Base-by-base conservation (phyloP, 768 basidiomycete species). In the Cystofilobasidium macerans region DNA sequence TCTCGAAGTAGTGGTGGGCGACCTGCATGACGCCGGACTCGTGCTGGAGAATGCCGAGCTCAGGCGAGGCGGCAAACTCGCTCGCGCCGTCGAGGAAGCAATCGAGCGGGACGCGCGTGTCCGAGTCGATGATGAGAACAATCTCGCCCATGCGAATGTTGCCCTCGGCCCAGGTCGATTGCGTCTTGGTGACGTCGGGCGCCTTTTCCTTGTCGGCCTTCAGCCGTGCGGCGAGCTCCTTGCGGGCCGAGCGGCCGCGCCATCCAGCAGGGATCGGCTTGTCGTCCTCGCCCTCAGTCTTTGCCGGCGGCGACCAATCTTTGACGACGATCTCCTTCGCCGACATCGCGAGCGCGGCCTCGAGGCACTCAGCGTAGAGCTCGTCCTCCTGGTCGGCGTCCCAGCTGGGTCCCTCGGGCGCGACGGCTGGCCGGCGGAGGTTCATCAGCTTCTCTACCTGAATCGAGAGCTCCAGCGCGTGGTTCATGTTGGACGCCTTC, bases 401-500 rank as follows among this genome's bases (percentile, higher is more conserved):
- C 26, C 85, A 86, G 59, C 81, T 82, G 64, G 80, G 79, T 56
- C 76, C 71, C 76, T 69, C 69, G 1, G 84, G 2, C 45, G 33
- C 26, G 51, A 38, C 36, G 36, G 61, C 78, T 53, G 84, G 80
- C 73, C 79, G 81, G 62, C 79, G 70, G 0, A 69, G 73, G 57
- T 76, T 75, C 71, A 81, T 77, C 53, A 79, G 74, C 66, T 79
- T 78, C 72, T 83, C 82, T 69, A 83, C 75, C 57, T 83, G 81
- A 36, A 89, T 78, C 4, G 84, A 85, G 4, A 89, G 79, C 71
- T 84, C 77, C 26, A 81, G 79, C 0, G 82, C 88, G 71, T 85
- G 89, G 73, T 92, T 93, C 85, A 92, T 85, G 76, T 94, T 94
- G 16, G 84, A 85, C 0, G 89, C 89, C 61, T 62, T 94, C 80